Evolutionary conservation across 2,329 filamentous ascomycete genomes (phyloP).

Genomic region (Botrytis byssoidea): DNA sequence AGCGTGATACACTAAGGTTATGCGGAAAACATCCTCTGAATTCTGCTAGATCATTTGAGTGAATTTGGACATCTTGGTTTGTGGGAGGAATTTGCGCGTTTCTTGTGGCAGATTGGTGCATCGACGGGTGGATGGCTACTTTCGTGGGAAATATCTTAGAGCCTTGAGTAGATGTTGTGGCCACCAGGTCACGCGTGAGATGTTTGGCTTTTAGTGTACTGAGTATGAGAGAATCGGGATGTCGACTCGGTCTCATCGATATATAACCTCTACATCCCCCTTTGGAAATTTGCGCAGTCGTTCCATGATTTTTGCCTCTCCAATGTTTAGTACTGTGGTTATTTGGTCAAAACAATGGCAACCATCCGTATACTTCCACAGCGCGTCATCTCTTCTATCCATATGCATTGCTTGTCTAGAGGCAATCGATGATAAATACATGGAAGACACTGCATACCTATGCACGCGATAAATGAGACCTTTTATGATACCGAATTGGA

Average conservation of each 20-base stretch:
- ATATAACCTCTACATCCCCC: constrained; percentile 42
- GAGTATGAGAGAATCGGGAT: not conserved
- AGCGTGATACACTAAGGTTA: not conserved
- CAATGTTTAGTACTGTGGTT: constrained; percentile 70
- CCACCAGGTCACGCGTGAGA: too few relatives aligned
- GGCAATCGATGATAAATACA: constrained; percentile 51
- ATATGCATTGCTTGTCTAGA: constrained; percentile 32
- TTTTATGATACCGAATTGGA: constrained; percentile 96
- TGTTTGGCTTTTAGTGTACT: too few relatives aligned
- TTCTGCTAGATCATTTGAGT: too few relatives aligned
- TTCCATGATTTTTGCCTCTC: constrained; percentile 68
- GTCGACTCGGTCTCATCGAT: constrained; percentile 33
- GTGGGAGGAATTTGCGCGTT: not conserved
- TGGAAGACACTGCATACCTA: constrained; percentile 76
- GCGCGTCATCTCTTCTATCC: constrained; percentile 34
- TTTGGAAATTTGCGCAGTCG: constrained; percentile 58
- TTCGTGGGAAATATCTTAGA: too few relatives aligned
- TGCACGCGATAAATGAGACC: constrained; percentile 90
- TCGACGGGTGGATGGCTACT: too few relatives aligned
- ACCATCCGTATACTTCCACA: constrained; percentile 71
- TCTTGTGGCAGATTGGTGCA: not conserved
- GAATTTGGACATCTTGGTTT: not conserved
- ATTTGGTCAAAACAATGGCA: constrained; percentile 79
- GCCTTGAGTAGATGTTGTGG: not conserved
- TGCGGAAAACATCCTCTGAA: accelerated